A percentile compares a stretch with the other conserved stretches of the same genome.
phyloP scores from a whole-genome alignment of 129 eudicot species.

The Oenanthe sinensis region DNA sequence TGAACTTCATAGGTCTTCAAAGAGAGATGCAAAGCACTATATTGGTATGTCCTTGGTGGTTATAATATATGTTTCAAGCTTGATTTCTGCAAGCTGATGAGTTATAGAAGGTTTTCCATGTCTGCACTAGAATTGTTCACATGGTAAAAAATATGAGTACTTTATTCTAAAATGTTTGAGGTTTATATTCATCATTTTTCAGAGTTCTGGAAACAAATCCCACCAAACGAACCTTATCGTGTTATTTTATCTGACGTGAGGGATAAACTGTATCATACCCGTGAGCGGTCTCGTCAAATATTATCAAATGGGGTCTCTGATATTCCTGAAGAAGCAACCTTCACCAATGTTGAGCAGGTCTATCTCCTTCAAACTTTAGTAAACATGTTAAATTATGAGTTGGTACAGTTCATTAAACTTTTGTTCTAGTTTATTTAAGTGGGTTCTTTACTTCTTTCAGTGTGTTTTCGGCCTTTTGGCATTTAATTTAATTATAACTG shows the following conservation, averaged over 20 bases:
- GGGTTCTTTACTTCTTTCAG: background rate
- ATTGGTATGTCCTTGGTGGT: constrained; percentile 37
- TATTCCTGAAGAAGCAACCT: constrained; percentile 46
- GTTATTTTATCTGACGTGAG: constrained; percentile 76
- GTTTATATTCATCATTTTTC: constrained; percentile 14
- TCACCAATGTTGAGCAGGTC: constrained; percentile 58
- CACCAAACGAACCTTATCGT: constrained; percentile 75
- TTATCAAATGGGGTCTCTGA: constrained; percentile 49
- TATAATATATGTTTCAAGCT: background rate
- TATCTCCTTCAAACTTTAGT: background rate
- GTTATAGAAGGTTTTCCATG: background rate
- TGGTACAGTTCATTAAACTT: background rate
- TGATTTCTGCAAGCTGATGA: background rate
- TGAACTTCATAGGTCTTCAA: constrained; percentile 57
- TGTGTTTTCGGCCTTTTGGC: too few species aligned
- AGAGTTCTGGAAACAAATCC: constrained; percentile 83
- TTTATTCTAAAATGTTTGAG: background rate
- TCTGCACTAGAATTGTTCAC: background rate
- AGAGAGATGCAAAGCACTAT: constrained; percentile 67
- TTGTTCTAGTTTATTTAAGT: background rate
- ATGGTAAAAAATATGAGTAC: background rate
- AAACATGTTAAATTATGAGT: background rate
- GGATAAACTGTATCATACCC: constrained; percentile 70
- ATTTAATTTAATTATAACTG: background rate
- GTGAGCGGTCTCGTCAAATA: constrained; percentile 66